Evolutionary conservation across 495 filamentous ascomycete species (phyloP).

Genomic region (Trichoderma virens): DNA sequence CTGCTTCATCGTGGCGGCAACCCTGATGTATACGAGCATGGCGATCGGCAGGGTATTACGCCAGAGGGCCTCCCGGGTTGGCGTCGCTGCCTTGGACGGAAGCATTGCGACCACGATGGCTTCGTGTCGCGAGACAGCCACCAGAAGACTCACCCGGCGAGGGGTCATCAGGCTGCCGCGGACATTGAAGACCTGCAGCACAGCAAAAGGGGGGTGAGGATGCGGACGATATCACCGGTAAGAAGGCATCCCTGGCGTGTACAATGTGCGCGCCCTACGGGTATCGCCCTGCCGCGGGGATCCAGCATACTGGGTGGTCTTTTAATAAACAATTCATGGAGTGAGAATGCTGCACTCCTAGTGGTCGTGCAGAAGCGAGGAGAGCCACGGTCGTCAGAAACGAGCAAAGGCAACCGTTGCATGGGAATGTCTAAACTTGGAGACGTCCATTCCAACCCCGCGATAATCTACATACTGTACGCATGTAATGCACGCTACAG

Average conservation of each 20-base stretch:
- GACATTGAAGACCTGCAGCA: neutral
- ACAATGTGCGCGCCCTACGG: too few species aligned
- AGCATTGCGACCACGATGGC: slow-evolving; percentile 1
- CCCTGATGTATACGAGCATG: neutral
- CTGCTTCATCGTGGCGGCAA: too few species aligned
- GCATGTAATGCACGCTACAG: too few species aligned
- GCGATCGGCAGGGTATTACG: neutral
- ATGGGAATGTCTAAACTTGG: too few species aligned
- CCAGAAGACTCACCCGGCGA: neutral
- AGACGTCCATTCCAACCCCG: neutral
- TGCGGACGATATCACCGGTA: neutral
- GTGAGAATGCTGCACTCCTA: too few species aligned
- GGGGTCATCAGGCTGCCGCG: neutral
- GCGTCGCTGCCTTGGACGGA: neutral
- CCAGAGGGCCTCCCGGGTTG: neutral
- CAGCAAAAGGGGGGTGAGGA: neutral
- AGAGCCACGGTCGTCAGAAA: neutral
- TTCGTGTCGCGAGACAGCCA: neutral
- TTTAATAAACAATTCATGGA: too few species aligned
- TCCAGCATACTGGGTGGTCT: too few species aligned
- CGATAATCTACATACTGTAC: neutral
- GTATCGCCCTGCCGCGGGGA: too few species aligned
- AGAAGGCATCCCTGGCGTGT: neutral
- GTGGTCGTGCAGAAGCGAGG: too few species aligned
- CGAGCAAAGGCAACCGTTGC: too few species aligned